These are phyloP conservation scores for Eutrema yunnanense DNA, from an alignment of 345 rosid genomes.

Conservation along the genomic window DNA sequence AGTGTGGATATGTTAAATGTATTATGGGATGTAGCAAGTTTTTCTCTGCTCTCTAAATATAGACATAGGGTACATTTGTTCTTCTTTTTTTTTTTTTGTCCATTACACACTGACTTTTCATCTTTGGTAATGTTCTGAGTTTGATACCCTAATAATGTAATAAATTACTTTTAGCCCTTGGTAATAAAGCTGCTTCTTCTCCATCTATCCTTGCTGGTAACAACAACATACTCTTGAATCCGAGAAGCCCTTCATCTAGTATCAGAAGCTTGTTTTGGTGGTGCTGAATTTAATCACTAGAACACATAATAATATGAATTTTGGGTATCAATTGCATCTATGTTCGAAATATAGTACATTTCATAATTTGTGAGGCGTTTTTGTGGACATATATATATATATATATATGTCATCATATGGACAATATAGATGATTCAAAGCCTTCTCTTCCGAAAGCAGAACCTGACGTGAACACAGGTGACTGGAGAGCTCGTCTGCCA, in stretches of 20 bases:
- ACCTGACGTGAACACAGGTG: constrained; percentile 9
- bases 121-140: too few relatives aligned
- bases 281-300: background rate
- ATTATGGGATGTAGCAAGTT: too few relatives aligned
- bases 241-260: constrained; percentile 2
- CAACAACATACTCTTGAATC: constrained; percentile 19
- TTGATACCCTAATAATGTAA: too few relatives aligned
- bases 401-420: background rate
- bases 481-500: constrained; percentile 46
- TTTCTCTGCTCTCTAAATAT: too few relatives aligned
- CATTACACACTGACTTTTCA: too few relatives aligned
- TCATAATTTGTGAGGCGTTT: background rate
- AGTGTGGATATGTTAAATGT: too few relatives aligned
- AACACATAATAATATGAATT: too few relatives aligned
- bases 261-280: background rate
- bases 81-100: too few relatives aligned
- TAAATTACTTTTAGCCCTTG: too few relatives aligned
- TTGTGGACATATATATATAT: background rate
- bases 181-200: constrained; percentile 29
- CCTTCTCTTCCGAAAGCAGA: background rate
- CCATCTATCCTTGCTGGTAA: constrained; percentile 23
- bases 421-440: background rate
- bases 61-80: too few relatives aligned
- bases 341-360: background rate
- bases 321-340: background rate